Percentiles rank a stretch among this genome's conserved stretches.
Evolutionary conservation across 257 asterid species (phyloP).

Genomic region (Ligustrum vulgare): DNA sequence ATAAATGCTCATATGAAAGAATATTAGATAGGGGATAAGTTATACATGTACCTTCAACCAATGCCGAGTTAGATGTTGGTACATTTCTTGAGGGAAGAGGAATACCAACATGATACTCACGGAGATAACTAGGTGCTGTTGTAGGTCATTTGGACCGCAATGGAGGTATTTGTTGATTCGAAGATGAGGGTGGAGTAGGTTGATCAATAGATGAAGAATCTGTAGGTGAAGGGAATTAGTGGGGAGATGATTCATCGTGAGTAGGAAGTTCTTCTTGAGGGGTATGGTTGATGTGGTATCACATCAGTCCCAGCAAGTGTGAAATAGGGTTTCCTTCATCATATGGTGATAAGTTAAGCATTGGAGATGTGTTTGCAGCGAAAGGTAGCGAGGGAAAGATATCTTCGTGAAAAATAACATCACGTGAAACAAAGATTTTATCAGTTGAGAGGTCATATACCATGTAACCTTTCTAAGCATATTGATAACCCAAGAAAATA

Average conservation of each 20-base stretch:
- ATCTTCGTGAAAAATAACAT: background rate
- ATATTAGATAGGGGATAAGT: background rate
- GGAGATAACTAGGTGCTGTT: background rate
- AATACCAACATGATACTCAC: constrained; percentile 13
- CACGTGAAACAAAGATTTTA: background rate
- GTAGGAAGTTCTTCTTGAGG: too few species aligned
- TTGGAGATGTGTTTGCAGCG: background rate
- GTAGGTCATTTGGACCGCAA: background rate
- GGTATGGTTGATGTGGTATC: too few species aligned
- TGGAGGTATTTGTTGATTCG: background rate
- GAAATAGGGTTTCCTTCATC: too few species aligned
- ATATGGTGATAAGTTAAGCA: background rate
- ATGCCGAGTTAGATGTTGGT: background rate
- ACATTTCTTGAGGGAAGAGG: background rate
- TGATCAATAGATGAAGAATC: too few species aligned
- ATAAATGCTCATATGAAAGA: background rate
- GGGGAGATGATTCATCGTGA: too few species aligned
- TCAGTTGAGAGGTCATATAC: background rate
- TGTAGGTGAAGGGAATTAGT: too few species aligned
- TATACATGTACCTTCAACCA: background rate
- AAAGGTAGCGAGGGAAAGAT: background rate
- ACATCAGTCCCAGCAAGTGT: too few species aligned
- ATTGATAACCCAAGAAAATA: constrained; percentile 7
- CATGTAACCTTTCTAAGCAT: background rate
- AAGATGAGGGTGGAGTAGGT: too few species aligned